A percentile compares a stretch with the other conserved stretches of the same genome.
Conservation (phyloP, 2,329 filamentous ascomycete genomes). For the Bipolaris oryzae region DNA sequence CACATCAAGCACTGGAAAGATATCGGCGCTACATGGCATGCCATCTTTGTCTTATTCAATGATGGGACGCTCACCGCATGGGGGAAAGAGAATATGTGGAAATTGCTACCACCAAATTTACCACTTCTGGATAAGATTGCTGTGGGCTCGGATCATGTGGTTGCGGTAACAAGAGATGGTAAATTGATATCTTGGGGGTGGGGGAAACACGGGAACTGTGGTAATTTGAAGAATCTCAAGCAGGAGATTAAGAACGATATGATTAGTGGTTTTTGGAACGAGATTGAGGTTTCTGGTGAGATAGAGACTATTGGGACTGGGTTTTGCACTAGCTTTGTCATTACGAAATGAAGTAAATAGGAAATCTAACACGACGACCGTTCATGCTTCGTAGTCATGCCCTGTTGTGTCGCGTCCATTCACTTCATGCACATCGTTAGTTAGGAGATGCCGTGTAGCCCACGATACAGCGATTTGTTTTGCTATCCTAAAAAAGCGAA, state of each 20-base stretch:
- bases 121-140: conserved; percentile 69
- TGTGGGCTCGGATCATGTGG: conserved; percentile 86
- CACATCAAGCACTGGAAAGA: conserved; percentile 66
- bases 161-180: conserved; percentile 70
- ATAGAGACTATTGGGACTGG: conserved; percentile 34
- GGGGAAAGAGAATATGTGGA: conserved; percentile 86
- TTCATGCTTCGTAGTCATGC: too few species aligned
- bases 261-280: conserved; percentile 39
- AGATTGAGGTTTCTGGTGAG: conserved; percentile 30
- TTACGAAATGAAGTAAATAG: conserved; percentile 11
- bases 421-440: too few species aligned
- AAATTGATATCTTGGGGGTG: conserved; percentile 88
- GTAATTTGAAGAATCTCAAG: conserved; percentile 45
- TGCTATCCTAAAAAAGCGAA: too few species aligned
- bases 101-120: conserved; percentile 70
- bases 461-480: too few species aligned
- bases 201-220: conserved; percentile 98
- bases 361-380: too few species aligned
- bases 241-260: conserved; percentile 34
- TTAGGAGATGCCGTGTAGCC: too few species aligned
- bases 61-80: conserved; percentile 70
- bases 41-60: conserved; percentile 71
- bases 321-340: conserved; percentile 39
- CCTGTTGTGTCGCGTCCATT: too few species aligned
- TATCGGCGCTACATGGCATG: conserved; percentile 81